Evolutionary conservation across 2,329 filamentous ascomycete genomes (phyloP).

Genomic region (Aureobasidium sp.): DNA sequence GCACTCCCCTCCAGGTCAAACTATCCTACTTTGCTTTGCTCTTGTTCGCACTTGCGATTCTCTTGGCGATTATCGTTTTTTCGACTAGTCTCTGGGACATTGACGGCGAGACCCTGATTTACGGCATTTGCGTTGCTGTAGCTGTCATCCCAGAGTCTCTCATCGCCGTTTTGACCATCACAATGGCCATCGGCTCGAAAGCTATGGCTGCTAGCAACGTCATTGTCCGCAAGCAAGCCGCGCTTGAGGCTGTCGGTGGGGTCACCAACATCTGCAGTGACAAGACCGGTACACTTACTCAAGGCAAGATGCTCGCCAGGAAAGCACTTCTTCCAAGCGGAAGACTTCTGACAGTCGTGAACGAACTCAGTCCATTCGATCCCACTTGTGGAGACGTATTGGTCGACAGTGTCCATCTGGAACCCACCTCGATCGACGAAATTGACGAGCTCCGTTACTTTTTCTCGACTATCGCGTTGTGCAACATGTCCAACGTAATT

Average conservation of each 20-base stretch:
- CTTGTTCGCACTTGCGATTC: constrained; percentile 66
- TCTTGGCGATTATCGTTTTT: constrained; percentile 63
- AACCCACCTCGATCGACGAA: background rate
- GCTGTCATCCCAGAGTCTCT: constrained; percentile 47
- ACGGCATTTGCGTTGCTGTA: constrained; percentile 31
- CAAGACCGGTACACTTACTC: constrained; percentile 55
- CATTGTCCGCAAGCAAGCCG: constrained; percentile 57
- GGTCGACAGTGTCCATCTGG: background rate
- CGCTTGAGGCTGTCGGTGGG: constrained; percentile 57
- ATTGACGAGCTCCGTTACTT: constrained; percentile 17
- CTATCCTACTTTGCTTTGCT: constrained; percentile 78
- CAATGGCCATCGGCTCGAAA: constrained; percentile 56
- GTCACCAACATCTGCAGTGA: constrained; percentile 63
- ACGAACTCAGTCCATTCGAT: constrained; percentile 50
- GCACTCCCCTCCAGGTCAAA: constrained; percentile 78
- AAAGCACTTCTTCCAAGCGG: constrained; percentile 53
- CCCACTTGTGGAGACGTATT: constrained; percentile 55
- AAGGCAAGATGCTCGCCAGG: constrained; percentile 55
- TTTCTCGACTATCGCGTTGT: constrained; percentile 57
- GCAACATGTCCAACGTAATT: constrained; percentile 56
- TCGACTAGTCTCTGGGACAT: constrained; percentile 48
- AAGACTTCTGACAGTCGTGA: constrained; percentile 52
- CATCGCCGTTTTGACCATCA: constrained; percentile 61
- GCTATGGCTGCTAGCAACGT: constrained; percentile 58
- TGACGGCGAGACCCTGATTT: constrained; percentile 39